Conservation (phyloP, 1,284 basidiomycete genomes). For the Amylostereum areolatum region DNA sequence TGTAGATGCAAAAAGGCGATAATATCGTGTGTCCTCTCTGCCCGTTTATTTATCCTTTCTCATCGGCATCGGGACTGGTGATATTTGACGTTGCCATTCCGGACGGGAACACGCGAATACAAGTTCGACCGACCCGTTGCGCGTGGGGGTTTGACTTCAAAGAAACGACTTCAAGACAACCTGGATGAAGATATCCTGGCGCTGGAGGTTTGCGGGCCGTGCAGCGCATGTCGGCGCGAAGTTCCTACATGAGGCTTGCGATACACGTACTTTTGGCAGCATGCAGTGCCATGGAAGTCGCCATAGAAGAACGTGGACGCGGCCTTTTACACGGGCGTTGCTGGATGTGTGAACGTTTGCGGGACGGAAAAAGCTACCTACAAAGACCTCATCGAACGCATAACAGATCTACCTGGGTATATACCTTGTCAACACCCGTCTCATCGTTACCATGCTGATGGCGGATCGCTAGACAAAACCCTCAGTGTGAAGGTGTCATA, state of each 20-base stretch:
- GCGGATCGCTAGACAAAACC: not conserved
- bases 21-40: slow-evolving; percentile 23
- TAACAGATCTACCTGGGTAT: not conserved
- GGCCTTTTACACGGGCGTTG: slow-evolving; percentile 4
- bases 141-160: slow-evolving; percentile 7
- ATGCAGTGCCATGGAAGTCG: slow-evolving; percentile 11
- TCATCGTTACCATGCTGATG: not conserved
- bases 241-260: slow-evolving; percentile 3
- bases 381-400: not conserved
- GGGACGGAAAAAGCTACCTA: not conserved
- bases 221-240: slow-evolving; percentile 1
- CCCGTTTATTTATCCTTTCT: not conserved
- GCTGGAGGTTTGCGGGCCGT: not conserved
- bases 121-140: not conserved
- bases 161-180: not conserved
- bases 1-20: slow-evolving; percentile 19
- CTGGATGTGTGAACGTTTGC: not conserved
- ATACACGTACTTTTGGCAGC: slow-evolving; percentile 17
- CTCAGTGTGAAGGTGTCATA: not conserved
- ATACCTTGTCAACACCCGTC: not conserved
- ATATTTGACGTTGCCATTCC: slow-evolving; percentile 25
- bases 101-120: slow-evolving; percentile 20
- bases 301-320: slow-evolving; percentile 8
- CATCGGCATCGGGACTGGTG: slow-evolving; percentile 15
- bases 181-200: not conserved